Percentiles rank a stretch among this genome's conserved stretches.
Evolutionary conservation across 768 basidiomycete species (phyloP).

Genomic region (Russula sp.): DNA sequence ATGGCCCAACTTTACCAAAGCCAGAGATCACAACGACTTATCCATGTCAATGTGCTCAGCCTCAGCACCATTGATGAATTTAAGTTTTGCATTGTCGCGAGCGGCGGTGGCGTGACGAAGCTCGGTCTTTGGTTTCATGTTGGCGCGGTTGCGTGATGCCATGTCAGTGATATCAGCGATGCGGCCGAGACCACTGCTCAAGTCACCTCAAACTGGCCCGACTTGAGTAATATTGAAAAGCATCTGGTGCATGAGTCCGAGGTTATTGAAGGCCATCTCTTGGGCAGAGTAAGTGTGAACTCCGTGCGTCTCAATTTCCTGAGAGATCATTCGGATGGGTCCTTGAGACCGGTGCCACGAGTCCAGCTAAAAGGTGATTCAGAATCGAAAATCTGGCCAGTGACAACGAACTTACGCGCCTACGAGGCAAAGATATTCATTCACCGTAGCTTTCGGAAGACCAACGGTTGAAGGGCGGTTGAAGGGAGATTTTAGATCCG

Average conservation of each 20-base stretch:
- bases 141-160: slow-evolving; percentile 78
- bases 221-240: slow-evolving; percentile 82
- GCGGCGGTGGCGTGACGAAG: slow-evolving; percentile 90
- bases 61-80: slow-evolving; percentile 81
- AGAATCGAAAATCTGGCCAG: slow-evolving; percentile 9
- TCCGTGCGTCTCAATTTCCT: slow-evolving; percentile 46
- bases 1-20: slow-evolving; percentile 95
- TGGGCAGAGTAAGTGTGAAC: too few relatives aligned
- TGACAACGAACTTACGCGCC: slow-evolving; percentile 66
- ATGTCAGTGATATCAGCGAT: slow-evolving; percentile 92
- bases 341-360: slow-evolving; percentile 97
- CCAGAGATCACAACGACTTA: slow-evolving; percentile 92
- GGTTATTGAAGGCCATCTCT: too few relatives aligned
- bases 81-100: slow-evolving; percentile 93
- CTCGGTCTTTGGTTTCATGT: slow-evolving; percentile 82
- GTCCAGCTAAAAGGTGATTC: slow-evolving; percentile 67
- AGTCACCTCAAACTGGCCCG: slow-evolving; percentile 98
- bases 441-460: slow-evolving; percentile 98
- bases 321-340: slow-evolving; percentile 88
- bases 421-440: slow-evolving; percentile 96
- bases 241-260: too few relatives aligned
- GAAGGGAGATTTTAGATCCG: slow-evolving; percentile 96
- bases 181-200: slow-evolving; percentile 98
- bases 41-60: slow-evolving; percentile 90
- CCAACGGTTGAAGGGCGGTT: slow-evolving; percentile 98